Percentiles rank a stretch among this genome's conserved stretches.
These are phyloP conservation scores for Coemansia sp. DNA, from an alignment of 371 early-diverging fungal genomes.

Conservation along the genomic window DNA sequence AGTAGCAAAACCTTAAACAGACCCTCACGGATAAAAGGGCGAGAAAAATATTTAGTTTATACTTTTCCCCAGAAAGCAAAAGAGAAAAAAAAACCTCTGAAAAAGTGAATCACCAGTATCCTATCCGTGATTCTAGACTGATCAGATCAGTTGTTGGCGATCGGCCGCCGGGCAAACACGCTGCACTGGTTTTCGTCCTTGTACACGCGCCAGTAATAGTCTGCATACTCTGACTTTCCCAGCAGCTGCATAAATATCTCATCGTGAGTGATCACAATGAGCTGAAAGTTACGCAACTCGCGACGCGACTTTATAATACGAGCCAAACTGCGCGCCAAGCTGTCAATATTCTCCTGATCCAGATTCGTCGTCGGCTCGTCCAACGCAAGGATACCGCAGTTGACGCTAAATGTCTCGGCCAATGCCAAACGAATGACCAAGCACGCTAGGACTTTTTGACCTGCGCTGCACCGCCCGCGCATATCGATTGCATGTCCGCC, in stretches of 20 bases:
- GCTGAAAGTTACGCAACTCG: conserved; percentile 90
- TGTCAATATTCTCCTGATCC: conserved; percentile 92
- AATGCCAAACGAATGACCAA: conserved; percentile 97
- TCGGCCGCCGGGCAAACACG: conserved; percentile 41
- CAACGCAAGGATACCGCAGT: conserved; percentile 96
- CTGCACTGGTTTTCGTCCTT: conserved; percentile 63
- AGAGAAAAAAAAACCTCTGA: neutral
- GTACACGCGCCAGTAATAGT: conserved; percentile 78
- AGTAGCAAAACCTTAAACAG: too few species aligned
- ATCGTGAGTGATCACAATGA: conserved; percentile 99
- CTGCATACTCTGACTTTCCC: conserved; percentile 74
- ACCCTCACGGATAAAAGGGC: too few species aligned
- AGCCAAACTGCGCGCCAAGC: conserved; percentile 83
- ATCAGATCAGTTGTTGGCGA: conserved; percentile 13
- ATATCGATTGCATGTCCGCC: conserved; percentile 91
- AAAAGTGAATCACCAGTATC: neutral
- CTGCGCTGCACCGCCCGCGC: conserved; percentile 98
- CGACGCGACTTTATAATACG: conserved; percentile 75
- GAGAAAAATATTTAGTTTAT: neutral
- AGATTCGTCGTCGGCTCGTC: conserved; percentile 99
- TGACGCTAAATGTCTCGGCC: conserved; percentile 92
- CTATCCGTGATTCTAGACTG: neutral
- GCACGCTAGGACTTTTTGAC: conserved; percentile 97
- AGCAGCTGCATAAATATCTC: conserved; percentile 93
- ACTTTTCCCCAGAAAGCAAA: neutral